These are phyloP conservation scores for Mimosa bimucronata DNA, from an alignment of 306 rosid species.

Conservation along the genomic window DNA sequence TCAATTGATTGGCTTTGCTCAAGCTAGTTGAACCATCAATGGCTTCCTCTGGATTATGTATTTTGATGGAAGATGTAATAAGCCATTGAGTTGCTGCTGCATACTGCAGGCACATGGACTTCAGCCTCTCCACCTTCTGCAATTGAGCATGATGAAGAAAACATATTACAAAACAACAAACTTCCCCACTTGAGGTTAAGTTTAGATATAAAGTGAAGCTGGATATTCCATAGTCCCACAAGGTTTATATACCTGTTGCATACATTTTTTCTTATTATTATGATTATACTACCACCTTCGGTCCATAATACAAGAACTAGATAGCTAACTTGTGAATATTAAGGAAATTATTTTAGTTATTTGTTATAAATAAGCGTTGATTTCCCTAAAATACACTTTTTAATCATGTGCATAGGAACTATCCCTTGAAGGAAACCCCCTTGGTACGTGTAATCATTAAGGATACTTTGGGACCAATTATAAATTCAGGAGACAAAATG, in stretches of 20 bases:
- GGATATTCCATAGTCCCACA: background rate
- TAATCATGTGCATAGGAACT: too few species aligned
- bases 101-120: slow-evolving; percentile 84
- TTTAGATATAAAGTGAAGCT: background rate
- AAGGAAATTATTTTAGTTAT: too few species aligned
- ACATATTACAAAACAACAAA: slow-evolving; percentile 20
- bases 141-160: slow-evolving; percentile 30
- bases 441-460: too few species aligned
- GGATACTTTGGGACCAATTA: too few species aligned
- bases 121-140: slow-evolving; percentile 92
- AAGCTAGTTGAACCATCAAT: slow-evolving; percentile 42
- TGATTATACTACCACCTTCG: background rate
- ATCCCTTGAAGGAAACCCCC: too few species aligned
- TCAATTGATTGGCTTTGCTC: slow-evolving; percentile 53
- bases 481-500: too few species aligned
- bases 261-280: background rate
- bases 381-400: too few species aligned
- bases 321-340: too few species aligned
- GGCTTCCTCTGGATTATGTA: slow-evolving; percentile 52
- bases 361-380: too few species aligned
- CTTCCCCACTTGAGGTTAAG: background rate
- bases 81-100: slow-evolving; percentile 96
- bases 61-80: slow-evolving; percentile 71
- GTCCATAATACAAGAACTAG: too few species aligned
- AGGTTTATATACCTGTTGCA: background rate